Evolutionary conservation across 257 asterid genomes (phyloP).

Genomic region (Capsicum chinense): DNA sequence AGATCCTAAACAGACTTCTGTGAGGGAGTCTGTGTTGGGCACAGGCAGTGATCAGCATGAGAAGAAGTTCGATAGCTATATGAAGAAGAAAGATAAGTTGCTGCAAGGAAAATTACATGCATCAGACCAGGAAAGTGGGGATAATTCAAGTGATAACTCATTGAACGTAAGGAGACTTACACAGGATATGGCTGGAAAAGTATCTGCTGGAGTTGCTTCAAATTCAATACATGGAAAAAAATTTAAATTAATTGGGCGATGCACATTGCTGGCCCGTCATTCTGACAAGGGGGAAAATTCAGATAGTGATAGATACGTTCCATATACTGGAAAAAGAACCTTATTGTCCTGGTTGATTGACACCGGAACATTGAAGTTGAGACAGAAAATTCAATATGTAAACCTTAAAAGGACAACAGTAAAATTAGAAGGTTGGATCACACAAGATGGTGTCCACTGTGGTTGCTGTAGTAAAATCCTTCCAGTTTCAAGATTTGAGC

Average conservation of each 20-base stretch:
- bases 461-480: constrained; percentile 39
- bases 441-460: constrained; percentile 35
- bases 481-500: constrained; percentile 33
- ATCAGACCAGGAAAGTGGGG: constrained; percentile 9
- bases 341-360: constrained; percentile 37
- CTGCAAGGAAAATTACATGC: constrained; percentile 17
- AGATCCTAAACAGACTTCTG: constrained; percentile 46
- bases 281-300: constrained; percentile 23
- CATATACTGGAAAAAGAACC: constrained; percentile 34
- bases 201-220: constrained; percentile 8
- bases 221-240: constrained; percentile 25
- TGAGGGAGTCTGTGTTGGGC: constrained; percentile 34
- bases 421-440: constrained; percentile 35
- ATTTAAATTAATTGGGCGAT: constrained; percentile 30
- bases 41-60: constrained; percentile 32
- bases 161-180: not conserved
- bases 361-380: constrained; percentile 20
- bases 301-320: constrained; percentile 28
- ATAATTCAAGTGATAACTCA: constrained; percentile 20
- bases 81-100: constrained; percentile 25
- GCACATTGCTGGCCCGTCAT: constrained; percentile 33
- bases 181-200: not conserved
- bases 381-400: constrained; percentile 33
- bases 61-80: constrained; percentile 27
- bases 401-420: constrained; percentile 26